Conservation (phyloP, 257 asterid genomes). For the Solanum appendiculatum region DNA sequence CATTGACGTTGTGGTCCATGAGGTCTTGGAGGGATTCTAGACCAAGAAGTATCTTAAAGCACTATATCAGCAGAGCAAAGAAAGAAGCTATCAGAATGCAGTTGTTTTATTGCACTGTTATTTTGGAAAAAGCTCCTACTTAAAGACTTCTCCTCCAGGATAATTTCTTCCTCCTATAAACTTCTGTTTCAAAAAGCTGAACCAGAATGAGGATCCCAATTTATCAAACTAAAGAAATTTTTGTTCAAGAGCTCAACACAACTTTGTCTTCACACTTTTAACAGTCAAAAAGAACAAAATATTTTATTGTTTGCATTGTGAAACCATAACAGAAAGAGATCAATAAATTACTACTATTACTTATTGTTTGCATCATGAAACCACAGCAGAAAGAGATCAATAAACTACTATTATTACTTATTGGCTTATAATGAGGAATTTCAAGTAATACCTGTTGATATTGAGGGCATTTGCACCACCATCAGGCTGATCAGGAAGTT, state of each 20-base stretch:
- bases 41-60: background rate
- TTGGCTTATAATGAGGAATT: background rate
- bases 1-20: background rate
- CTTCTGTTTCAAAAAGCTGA: background rate
- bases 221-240: background rate
- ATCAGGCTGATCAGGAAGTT: constrained; percentile 79
- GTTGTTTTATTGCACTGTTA: background rate
- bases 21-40: background rate
- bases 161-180: background rate
- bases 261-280: background rate
- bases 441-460: constrained; percentile 58
- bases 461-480: constrained; percentile 99
- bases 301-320: background rate
- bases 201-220: background rate
- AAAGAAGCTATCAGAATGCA: background rate
- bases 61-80: background rate
- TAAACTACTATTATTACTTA: background rate
- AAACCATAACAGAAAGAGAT: background rate
- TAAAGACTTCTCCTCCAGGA: background rate
- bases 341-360: background rate
- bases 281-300: background rate
- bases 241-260: background rate
- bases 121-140: background rate
- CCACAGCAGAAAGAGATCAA: background rate
- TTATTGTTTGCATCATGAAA: background rate